These are phyloP conservation scores for Moesziomyces globuligerus DNA, from an alignment of 1,284 basidiomycete genomes.

Conservation along the genomic window DNA sequence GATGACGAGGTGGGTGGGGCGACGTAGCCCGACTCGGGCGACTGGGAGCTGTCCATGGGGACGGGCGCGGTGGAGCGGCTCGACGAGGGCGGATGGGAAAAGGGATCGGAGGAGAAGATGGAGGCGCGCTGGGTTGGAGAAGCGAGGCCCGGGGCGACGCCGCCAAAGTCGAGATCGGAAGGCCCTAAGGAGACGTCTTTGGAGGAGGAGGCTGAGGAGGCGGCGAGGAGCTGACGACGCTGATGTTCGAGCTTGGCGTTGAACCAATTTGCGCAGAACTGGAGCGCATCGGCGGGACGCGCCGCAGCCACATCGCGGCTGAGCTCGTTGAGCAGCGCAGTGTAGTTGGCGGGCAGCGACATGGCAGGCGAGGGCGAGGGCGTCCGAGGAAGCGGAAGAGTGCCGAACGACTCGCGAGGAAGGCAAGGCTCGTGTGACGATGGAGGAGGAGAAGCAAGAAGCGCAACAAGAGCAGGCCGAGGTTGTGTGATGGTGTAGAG, in stretches of 20 bases:
- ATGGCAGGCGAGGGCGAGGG: constrained; percentile 7
- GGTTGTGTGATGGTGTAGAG: too few species aligned
- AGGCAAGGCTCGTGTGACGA: not conserved
- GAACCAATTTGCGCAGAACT: constrained; percentile 97
- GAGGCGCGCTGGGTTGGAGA: constrained; percentile 45
- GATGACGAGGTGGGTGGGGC: not conserved
- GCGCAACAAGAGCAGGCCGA: too few species aligned
- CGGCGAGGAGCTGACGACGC: constrained; percentile 74
- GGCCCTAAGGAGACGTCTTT: constrained; percentile 16
- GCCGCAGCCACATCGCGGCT: constrained; percentile 84
- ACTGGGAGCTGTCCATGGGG: constrained; percentile 23
- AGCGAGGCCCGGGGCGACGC: constrained; percentile 27
- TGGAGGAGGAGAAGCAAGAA: not conserved
- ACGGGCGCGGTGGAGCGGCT: constrained; percentile 8
- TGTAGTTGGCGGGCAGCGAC: constrained; percentile 59
- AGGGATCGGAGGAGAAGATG: constrained; percentile 36
- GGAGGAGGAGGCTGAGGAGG: constrained; percentile 62
- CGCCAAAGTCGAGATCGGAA: constrained; percentile 21
- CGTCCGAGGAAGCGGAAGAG: not conserved
- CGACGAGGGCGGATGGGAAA: constrained; percentile 10
- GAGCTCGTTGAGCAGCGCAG: constrained; percentile 78
- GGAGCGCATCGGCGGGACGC: constrained; percentile 86
- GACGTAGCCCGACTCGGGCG: constrained; percentile 9
- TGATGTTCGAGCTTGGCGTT: constrained; percentile 85
- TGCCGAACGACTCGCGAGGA: not conserved